Evolutionary conservation across 306 rosid species (phyloP).

Genomic region (Vachellia collinsii): DNA sequence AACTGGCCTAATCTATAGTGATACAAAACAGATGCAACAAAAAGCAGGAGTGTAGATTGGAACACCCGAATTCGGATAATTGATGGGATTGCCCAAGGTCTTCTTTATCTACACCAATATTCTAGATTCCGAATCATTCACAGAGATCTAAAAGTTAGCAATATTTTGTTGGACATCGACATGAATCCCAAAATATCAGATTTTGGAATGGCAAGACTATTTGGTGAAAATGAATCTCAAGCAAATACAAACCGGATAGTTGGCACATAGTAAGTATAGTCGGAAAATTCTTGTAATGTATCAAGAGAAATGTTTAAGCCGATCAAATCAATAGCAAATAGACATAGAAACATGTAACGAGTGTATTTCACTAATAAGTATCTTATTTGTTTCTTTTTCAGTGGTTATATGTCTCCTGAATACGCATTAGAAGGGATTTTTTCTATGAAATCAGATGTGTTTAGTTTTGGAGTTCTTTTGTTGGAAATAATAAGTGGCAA

Average conservation of each 20-base stretch:
- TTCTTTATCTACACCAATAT: constrained; percentile 45
- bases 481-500: constrained; percentile 45
- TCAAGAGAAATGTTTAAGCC: background rate
- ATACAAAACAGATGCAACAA: constrained; percentile 26
- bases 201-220: constrained; percentile 45
- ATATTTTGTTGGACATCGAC: constrained; percentile 38
- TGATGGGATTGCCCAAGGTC: constrained; percentile 44
- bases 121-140: constrained; percentile 40
- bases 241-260: constrained; percentile 44
- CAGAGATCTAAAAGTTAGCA: constrained; percentile 41
- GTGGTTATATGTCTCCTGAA: constrained; percentile 41
- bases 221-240: constrained; percentile 33
- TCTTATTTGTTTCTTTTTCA: background rate
- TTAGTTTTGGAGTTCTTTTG: constrained; percentile 44
- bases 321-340: background rate
- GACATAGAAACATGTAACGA: background rate
- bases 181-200: constrained; percentile 50
- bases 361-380: background rate
- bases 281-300: background rate
- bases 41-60: constrained; percentile 38
- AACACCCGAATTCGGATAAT: constrained; percentile 34
- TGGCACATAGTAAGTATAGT: constrained; percentile 47
- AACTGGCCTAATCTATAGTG: background rate
- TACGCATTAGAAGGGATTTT: constrained; percentile 42
- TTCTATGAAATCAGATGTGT: constrained; percentile 40